These are phyloP conservation scores for Fusarium domesticum DNA, from an alignment of 2,329 filamentous ascomycete species.

Conservation along the genomic window DNA sequence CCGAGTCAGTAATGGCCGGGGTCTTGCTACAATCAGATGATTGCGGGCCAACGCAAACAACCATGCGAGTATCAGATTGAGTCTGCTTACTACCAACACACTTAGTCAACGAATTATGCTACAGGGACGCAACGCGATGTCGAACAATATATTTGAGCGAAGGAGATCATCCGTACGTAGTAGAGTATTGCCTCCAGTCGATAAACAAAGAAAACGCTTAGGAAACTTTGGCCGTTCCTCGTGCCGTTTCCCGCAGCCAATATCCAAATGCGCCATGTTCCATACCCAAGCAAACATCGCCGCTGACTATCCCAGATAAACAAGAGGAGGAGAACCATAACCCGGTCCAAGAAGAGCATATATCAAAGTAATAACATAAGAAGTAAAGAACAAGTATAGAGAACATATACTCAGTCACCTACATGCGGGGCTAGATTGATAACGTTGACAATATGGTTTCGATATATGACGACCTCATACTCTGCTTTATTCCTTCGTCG, in stretches of 20 bases:
- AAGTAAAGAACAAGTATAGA: constrained; percentile 22
- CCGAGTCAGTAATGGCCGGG: too few species aligned
- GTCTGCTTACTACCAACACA: too few species aligned
- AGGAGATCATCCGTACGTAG: constrained; percentile 3
- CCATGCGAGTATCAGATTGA: too few species aligned
- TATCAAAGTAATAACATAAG: constrained; percentile 13
- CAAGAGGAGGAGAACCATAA: background rate
- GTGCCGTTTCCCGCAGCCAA: constrained; percentile 28
- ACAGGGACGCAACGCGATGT: background rate
- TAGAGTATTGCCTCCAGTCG: constrained; percentile 29
- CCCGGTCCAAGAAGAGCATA: background rate
- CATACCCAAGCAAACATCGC: constrained; percentile 22
- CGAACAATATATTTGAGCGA: constrained; percentile 3
- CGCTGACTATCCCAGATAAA: constrained; percentile 13
- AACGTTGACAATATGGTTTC: constrained; percentile 16
- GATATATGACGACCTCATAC: constrained; percentile 11
- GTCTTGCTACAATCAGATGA: too few species aligned
- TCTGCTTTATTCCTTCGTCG: constrained; percentile 45
- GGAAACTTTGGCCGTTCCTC: constrained; percentile 29
- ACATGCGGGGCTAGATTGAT: constrained; percentile 18
- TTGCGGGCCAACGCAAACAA: too few species aligned
- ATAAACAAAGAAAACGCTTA: constrained; percentile 24
- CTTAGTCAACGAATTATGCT: background rate
- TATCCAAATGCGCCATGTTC: constrained; percentile 31
- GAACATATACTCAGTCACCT: constrained; percentile 9